Conservation (phyloP, 2,329 filamentous ascomycete genomes). For the Drechslera avenae region DNA sequence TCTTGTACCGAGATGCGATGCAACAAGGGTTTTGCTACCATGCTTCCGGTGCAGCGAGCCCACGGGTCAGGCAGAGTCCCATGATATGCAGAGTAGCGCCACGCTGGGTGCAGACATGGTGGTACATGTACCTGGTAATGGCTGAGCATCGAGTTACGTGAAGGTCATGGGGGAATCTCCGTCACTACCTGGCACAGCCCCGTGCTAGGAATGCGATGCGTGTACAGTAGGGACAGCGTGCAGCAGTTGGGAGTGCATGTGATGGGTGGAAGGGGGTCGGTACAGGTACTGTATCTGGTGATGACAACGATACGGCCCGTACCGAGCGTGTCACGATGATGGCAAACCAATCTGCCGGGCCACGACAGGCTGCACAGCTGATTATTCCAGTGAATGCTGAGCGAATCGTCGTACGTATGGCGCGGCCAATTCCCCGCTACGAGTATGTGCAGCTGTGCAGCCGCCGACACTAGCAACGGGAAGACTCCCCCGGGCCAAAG, state of each 20-base stretch:
- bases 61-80: not conserved
- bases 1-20: not conserved
- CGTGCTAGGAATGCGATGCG: no score
- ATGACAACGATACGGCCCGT: constrained; percentile 6
- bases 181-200: not conserved
- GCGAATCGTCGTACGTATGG: not conserved
- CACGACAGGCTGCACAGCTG: no score
- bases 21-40: not conserved
- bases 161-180: not conserved
- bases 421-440: no score
- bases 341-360: not conserved
- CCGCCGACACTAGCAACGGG: no score
- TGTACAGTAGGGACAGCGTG: not conserved
- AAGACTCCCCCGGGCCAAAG: no score
- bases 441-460: no score
- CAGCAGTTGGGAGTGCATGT: not conserved
- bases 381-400: not conserved
- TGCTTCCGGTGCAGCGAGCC: not conserved
- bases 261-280: not conserved
- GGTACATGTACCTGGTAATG: not conserved
- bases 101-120: not conserved
- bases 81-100: not conserved
- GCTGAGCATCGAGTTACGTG: not conserved
- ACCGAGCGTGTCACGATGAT: not conserved
- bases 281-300: no score